phyloP scores from a whole-genome alignment of 2,329 filamentous ascomycete genomes.

The Aspergillus fischeri region DNA sequence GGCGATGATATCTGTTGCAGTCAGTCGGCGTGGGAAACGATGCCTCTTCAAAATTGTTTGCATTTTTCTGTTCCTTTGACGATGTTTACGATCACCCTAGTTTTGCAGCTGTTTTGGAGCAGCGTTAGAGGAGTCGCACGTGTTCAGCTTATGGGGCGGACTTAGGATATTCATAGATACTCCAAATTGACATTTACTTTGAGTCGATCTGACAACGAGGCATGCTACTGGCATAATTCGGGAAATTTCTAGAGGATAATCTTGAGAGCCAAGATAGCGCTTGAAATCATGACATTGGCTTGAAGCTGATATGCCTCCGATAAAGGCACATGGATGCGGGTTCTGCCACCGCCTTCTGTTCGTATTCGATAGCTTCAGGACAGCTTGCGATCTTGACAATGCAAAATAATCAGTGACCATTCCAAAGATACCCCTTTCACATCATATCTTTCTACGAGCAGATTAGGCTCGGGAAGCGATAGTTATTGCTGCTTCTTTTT shows the following conservation, averaged over 20 bases:
- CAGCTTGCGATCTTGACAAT: slow-evolving; percentile 16
- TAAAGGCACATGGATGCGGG: not conserved
- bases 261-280: not conserved
- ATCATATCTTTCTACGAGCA: not conserved
- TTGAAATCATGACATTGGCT: not conserved
- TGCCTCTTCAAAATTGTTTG: not conserved
- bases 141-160: not conserved
- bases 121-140: not conserved
- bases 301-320: not conserved
- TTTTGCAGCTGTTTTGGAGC: not conserved
- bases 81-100: not conserved
- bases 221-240: not conserved
- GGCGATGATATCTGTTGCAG: not conserved
- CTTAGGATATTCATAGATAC: not conserved
- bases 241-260: not conserved
- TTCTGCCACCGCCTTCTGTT: slow-evolving; percentile 21
- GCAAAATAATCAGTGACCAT: not conserved
- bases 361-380: slow-evolving; percentile 13
- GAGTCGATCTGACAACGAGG: not conserved
- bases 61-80: not conserved
- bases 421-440: not conserved
- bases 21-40: not conserved
- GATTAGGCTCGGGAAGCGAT: not conserved
- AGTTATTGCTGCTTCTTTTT: not conserved
- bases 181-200: not conserved